Conservation (phyloP, 495 filamentous ascomycete genomes). For the Talaromyces adpressus region DNA sequence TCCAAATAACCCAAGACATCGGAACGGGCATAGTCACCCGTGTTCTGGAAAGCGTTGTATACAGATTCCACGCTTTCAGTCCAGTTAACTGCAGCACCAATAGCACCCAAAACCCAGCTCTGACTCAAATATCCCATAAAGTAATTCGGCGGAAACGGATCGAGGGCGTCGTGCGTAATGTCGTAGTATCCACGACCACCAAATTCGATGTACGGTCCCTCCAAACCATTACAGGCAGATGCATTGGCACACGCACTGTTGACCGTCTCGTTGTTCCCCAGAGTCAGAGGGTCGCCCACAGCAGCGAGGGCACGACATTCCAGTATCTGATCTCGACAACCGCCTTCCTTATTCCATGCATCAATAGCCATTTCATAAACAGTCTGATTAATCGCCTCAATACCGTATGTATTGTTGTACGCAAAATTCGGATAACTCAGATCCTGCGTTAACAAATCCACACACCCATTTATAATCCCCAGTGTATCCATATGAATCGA, state of each 20-base stretch:
- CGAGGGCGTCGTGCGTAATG: slow-evolving; percentile 41
- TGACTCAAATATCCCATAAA: slow-evolving; percentile 61
- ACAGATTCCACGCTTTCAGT: slow-evolving; percentile 46
- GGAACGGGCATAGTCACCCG: slow-evolving; percentile 37
- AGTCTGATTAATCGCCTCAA: slow-evolving; percentile 54
- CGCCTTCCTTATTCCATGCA: slow-evolving; percentile 43
- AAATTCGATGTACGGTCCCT: slow-evolving; percentile 24
- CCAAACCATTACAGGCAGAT: slow-evolving; percentile 25
- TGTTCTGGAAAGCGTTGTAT: slow-evolving; percentile 42
- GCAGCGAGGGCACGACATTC: slow-evolving; percentile 35
- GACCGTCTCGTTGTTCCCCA: slow-evolving; percentile 36
- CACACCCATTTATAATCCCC: slow-evolving; percentile 63
- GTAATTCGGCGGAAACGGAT: slow-evolving; percentile 58
- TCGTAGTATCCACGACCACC: slow-evolving; percentile 55
- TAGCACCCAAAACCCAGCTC: slow-evolving; percentile 51
- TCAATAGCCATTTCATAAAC: slow-evolving; percentile 41
- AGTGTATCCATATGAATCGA: slow-evolving; percentile 43
- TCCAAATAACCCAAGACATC: slow-evolving; percentile 44
- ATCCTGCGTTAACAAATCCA: slow-evolving; percentile 65
- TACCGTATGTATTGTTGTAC: slow-evolving; percentile 69
- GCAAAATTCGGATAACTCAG: slow-evolving; percentile 62
- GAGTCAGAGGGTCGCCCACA: slow-evolving; percentile 36
- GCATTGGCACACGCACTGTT: slow-evolving; percentile 33
- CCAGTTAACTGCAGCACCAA: slow-evolving; percentile 63
- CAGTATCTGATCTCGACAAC: slow-evolving; percentile 53